Conservation (phyloP, 1,284 basidiomycete genomes). For the Leccinum subspadiceum region DNA sequence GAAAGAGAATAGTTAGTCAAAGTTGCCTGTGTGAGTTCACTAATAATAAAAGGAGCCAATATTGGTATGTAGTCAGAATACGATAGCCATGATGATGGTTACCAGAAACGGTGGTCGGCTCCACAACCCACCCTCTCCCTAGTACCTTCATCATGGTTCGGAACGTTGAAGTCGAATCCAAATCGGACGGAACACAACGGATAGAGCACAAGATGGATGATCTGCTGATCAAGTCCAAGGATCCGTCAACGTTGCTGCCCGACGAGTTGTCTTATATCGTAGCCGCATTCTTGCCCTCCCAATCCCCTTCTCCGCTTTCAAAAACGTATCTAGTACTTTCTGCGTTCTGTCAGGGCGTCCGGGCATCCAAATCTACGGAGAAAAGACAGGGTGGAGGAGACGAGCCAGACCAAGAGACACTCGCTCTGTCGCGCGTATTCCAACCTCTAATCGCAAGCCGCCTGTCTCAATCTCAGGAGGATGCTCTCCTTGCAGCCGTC, state of each 20-base stretch:
- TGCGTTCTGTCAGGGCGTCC: conserved; percentile 58
- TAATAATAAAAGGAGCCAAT: no score
- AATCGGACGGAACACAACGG: neutral
- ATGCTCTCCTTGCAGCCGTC: conserved; percentile 48
- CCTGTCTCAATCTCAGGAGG: conserved; percentile 55
- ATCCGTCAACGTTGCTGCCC: conserved; percentile 41
- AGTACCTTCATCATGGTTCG: conserved; percentile 9
- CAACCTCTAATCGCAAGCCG: conserved; percentile 44
- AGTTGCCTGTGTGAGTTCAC: no score
- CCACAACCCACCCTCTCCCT: neutral
- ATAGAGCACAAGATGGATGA: conserved; percentile 27
- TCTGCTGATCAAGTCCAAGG: conserved; percentile 37
- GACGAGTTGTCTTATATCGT: conserved; percentile 57
- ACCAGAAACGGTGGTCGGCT: neutral
- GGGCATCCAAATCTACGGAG: conserved; percentile 35
- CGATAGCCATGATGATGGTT: neutral
- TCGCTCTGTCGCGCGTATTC: conserved; percentile 48
- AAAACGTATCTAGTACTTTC: conserved; percentile 68
- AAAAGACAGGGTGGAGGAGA: conserved; percentile 25
- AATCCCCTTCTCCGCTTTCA: conserved; percentile 46
- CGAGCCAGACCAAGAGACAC: conserved; percentile 44
- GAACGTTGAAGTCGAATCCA: neutral
- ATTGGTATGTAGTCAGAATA: neutral
- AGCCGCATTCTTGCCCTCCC: conserved; percentile 53
- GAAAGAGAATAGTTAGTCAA: neutral